Base-by-base conservation (phyloP, 306 rosid genomes). In the Inga oerstediana region DNA sequence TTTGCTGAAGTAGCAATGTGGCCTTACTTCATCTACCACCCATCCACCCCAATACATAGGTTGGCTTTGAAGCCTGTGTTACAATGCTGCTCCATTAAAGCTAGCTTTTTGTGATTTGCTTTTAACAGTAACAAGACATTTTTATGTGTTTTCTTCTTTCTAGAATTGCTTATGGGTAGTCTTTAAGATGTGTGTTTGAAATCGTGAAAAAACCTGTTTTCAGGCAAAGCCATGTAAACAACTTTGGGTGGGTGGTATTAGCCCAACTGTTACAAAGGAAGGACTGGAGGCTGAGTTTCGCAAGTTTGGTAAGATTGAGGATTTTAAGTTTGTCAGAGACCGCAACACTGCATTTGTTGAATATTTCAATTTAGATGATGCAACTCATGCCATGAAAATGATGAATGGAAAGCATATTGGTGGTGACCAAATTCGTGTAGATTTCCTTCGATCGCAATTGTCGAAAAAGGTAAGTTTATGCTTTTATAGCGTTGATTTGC, bases 211-310 rank as follows among this genome's bases (percentile, higher is more conserved):
- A 32, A 73, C 24, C 13, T 85, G 14, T 81, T 91, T 84, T 75
- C 92, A 96, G 99, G 98, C 98, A 73, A 97, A 89, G 88, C 91
- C 98, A 74, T 91, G 88, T 80, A 91, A 90, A 86, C 91, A 88
- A 69, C 92, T 97, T 61, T 97, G 99, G 99, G 95, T 97, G 45
- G 99, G 98, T 88, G 99, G 98, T 74, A 93, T 97, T 79, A 91
- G 97, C 90, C 88, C 90, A 56, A 80, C 92, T 83, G 89, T 97
- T 77, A 86, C 94, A 54, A 97, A 84, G 90, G 99, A 94, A 82
- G 94, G 89, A 69, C 80, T 97, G 71, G 97, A 94, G 86, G 90
- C 90, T 80, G 97, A 94, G 16, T 97, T 97, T 85, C 75, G 83
- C 44, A 92, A 91, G 87, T 94, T 92, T 83, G 97, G 99, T 78